Percentiles rank a stretch among this genome's conserved stretches.
phyloP scores from a whole-genome alignment of 371 early-diverging fungal species.

The Apophysomyces sp. region DNA sequence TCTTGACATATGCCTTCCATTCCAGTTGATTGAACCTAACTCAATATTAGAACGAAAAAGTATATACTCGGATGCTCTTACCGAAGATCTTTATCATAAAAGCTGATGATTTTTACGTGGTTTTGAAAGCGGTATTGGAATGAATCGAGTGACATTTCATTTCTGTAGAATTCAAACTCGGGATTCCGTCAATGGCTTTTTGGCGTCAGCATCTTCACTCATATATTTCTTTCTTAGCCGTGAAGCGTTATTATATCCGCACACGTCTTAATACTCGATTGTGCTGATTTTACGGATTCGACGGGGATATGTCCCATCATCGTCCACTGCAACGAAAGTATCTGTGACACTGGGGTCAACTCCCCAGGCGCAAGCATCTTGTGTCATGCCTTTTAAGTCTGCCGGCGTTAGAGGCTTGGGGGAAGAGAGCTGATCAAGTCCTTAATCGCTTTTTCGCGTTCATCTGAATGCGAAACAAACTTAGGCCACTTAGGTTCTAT shows the following conservation, averaged over 20 bases:
- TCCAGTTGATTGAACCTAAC: conserved; percentile 3
- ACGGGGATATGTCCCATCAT: not conserved
- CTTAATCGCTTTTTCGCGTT: too few relatives aligned
- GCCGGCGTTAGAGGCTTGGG: not conserved
- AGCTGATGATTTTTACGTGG: not conserved
- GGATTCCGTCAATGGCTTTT: conserved; percentile 6
- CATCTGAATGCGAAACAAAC: too few relatives aligned
- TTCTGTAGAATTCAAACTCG: not conserved
- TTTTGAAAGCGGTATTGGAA: conserved; percentile 2
- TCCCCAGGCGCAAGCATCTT: not conserved
- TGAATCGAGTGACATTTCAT: not conserved
- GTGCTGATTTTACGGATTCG: conserved; percentile 1
- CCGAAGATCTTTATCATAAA: not conserved
- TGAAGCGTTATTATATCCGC: conserved; percentile 11
- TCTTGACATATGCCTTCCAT: not conserved
- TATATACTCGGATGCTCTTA: not conserved
- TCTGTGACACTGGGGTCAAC: conserved; percentile 13
- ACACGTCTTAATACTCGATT: conserved; percentile 5
- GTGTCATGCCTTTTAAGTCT: not conserved
- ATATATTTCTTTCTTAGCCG: not conserved
- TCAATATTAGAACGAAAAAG: not conserved
- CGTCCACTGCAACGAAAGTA: conserved; percentile 9
- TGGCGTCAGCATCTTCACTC: not conserved
- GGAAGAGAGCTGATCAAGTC: too few relatives aligned
- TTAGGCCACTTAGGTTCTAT: not conserved